phyloP scores from a whole-genome alignment of 1,139 yeast species.

The Candida neerlandica region DNA sequence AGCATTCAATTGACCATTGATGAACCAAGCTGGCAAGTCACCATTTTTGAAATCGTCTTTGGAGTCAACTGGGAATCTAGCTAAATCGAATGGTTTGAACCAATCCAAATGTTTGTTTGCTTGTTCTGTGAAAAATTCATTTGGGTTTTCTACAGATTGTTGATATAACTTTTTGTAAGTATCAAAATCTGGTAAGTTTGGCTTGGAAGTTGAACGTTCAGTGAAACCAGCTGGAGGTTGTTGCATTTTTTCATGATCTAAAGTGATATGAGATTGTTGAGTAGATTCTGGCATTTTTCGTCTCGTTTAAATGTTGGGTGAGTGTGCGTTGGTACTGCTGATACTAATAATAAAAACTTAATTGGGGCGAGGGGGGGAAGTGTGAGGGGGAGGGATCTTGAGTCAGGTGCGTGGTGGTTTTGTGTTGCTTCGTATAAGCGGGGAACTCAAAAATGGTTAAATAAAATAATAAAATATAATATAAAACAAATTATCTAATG shows the following conservation, averaged over 20 bases:
- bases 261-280: slow-evolving; percentile 29
- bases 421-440: not conserved
- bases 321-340: too few species aligned
- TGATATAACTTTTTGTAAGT: slow-evolving; percentile 63
- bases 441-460: not conserved
- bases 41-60: slow-evolving; percentile 60
- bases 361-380: too few species aligned
- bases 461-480: not conserved
- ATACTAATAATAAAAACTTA: not conserved
- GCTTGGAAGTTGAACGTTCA: slow-evolving; percentile 51
- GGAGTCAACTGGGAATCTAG: slow-evolving; percentile 55
- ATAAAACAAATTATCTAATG: not conserved
- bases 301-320: not conserved
- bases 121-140: slow-evolving; percentile 61
- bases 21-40: slow-evolving; percentile 76
- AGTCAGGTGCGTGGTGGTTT: not conserved
- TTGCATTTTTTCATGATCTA: slow-evolving; percentile 46
- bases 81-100: slow-evolving; percentile 61
- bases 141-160: slow-evolving; percentile 70
- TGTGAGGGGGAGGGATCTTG: not conserved
- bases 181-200: slow-evolving; percentile 52
- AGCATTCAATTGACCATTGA: slow-evolving; percentile 77
- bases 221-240: slow-evolving; percentile 61
- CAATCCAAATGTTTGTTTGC: slow-evolving; percentile 63
- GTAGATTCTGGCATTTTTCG: slow-evolving; percentile 24